Base-by-base conservation (phyloP, 176 grass and related monocot genomes). In the Panicum miliaceum region DNA sequence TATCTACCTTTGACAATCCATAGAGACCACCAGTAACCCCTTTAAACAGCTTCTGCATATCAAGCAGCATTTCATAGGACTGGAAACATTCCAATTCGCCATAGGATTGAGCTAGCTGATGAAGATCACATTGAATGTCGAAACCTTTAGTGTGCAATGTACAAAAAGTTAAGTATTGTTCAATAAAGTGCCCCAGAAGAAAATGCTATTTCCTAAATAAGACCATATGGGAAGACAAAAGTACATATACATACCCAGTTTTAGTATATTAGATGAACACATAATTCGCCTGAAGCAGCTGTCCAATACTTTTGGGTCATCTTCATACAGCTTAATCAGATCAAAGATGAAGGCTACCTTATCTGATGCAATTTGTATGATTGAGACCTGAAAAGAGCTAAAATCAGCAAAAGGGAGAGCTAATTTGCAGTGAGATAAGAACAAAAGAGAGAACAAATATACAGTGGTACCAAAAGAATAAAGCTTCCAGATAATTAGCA, bases 281-380 rank as follows among this genome's bases (percentile, higher is more conserved):
- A 98, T 90, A 73, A 98, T 95, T 79, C 90, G 87, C 79, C 86
- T 95, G 82, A 98, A 93, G 75, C 95, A 95, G 43, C 47, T 73
- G 80, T 95, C 85, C 82, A 98, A 86, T 82, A 76, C 66, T 85
- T 87, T 83, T 22, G 82, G 84, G 10, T 94, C 91, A 90, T 93
- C 87, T 84, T 93, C 84, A 62, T 95, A 98, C 43, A 98, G 83
- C 77, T 95, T 98, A 80, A 98, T 98, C 82, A 98, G 84, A 92
- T 98, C 96, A 85, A 98, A 98, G 64, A 98, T 98, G 68, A 95
- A 98, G 15, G 91, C 96, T 88, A 77, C 82, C 72, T 91, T 93
- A 82, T 98, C 91, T 90, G 96, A 98, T 41, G 96, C 91, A 57
- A 98, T 95, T 92, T 98, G 96, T 76, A 98, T 93, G 26, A 98